Evolutionary conservation across 371 early-diverging fungal genomes (phyloP).

Genomic region (Lichtheimia corymbifera): DNA sequence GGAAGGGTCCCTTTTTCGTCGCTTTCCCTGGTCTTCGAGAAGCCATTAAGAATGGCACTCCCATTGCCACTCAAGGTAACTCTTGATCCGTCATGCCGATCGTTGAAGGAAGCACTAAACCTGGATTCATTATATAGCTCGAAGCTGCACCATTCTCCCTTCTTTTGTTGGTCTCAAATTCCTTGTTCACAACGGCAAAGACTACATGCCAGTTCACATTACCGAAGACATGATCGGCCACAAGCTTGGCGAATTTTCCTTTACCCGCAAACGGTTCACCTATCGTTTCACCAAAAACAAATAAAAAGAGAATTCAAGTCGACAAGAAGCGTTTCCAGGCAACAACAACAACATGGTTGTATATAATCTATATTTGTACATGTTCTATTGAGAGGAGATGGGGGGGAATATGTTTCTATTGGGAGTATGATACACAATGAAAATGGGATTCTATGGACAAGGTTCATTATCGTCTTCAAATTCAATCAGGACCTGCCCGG

Average conservation of each 20-base stretch:
- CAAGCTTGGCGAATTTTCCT: constrained; percentile 94
- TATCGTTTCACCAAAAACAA: constrained; percentile 89
- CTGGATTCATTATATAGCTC: constrained; percentile 45
- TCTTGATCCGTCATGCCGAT: neutral
- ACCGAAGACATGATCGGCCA: constrained; percentile 97
- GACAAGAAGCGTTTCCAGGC: neutral
- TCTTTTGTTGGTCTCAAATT: constrained; percentile 90
- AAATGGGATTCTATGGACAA: too few relatives aligned
- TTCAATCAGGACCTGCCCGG: constrained; percentile 87
- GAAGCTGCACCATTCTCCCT: constrained; percentile 91
- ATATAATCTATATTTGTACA: constrained; percentile 3
- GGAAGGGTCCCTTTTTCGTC: constrained; percentile 95
- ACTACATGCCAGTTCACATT: constrained; percentile 82
- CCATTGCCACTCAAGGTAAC: constrained; percentile 56
- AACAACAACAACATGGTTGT: neutral
- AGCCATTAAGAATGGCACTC: constrained; percentile 49
- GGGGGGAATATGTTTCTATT: too few relatives aligned
- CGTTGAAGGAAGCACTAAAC: neutral
- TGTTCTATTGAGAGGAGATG: neutral
- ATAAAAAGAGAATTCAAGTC: constrained; percentile 36
- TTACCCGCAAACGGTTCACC: constrained; percentile 86
- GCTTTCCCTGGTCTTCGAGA: constrained; percentile 70
- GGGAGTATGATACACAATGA: too few relatives aligned
- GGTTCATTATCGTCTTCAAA: constrained; percentile 44
- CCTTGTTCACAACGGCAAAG: constrained; percentile 94